A percentile compares a stretch with the other conserved stretches of the same genome.
These are phyloP conservation scores for Corniculantispora saksenae DNA, from an alignment of 2,329 filamentous ascomycete genomes.

Conservation along the genomic window DNA sequence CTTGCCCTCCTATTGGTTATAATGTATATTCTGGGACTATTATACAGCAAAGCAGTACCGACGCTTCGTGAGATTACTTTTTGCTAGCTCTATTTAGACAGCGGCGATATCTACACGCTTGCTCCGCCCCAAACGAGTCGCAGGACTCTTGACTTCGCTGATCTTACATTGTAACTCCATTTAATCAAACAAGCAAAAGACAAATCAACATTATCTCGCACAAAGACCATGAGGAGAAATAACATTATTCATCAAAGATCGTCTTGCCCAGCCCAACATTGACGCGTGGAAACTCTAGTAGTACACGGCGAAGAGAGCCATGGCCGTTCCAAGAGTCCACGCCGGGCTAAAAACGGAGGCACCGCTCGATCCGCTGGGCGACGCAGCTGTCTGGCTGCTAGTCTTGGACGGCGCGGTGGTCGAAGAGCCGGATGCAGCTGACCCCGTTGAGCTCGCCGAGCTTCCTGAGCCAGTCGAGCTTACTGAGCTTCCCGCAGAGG, in stretches of 20 bases:
- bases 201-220: too few species aligned
- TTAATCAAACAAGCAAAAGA: too few species aligned
- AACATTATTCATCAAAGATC: not conserved
- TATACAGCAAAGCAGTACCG: too few species aligned
- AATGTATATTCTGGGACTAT: too few species aligned
- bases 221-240: not conserved
- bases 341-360: not conserved
- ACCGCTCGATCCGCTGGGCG: constrained; percentile 1
- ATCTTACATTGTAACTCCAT: too few species aligned
- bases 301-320: constrained; percentile 8
- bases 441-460: not conserved
- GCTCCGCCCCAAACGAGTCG: too few species aligned
- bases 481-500: not conserved
- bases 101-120: too few species aligned
- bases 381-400: constrained; percentile 2
- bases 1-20: too few species aligned
- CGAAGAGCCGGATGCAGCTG: not conserved
- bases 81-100: too few species aligned
- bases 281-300: not conserved
- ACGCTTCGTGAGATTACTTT: too few species aligned
- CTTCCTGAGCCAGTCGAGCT: not conserved
- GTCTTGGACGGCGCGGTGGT: not conserved
- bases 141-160: too few species aligned
- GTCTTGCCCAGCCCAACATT: not conserved
- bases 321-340: not conserved